Evolutionary conservation across 139 green algal species (phyloP).

Genomic region (Chlamydomonas sphaeroides): DNA sequence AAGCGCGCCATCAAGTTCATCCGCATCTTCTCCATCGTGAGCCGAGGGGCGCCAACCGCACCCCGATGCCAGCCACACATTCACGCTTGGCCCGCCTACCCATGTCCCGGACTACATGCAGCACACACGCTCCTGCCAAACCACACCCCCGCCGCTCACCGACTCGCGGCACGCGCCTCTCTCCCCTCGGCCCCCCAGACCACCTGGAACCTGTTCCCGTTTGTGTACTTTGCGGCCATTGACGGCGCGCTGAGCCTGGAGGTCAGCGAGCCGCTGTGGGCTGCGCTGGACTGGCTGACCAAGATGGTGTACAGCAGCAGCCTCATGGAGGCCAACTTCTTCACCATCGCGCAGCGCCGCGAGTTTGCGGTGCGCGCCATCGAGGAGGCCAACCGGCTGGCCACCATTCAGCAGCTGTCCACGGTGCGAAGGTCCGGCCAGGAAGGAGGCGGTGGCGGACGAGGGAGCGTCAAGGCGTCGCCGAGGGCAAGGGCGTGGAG

Average conservation of each 20-base stretch:
- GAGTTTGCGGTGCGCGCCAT: slow-evolving; percentile 41
- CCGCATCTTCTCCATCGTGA: slow-evolving; percentile 51
- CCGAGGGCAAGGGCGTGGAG: neutral
- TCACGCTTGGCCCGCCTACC: too few species aligned
- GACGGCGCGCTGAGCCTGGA: slow-evolving; percentile 45
- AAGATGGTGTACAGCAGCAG: slow-evolving; percentile 61
- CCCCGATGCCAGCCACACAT: too few species aligned
- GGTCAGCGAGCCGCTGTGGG: slow-evolving; percentile 51
- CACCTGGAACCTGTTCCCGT: slow-evolving; percentile 54
- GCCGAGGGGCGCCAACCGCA: too few species aligned
- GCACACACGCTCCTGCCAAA: neutral
- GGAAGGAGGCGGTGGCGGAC: too few species aligned
- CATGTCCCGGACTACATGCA: too few species aligned
- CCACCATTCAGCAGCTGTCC: slow-evolving; percentile 52
- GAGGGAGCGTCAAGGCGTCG: too few species aligned
- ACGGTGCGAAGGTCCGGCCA: slow-evolving; percentile 8
- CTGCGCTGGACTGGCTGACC: slow-evolving; percentile 51
- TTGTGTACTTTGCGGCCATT: slow-evolving; percentile 55
- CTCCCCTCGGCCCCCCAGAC: slow-evolving; percentile 9
- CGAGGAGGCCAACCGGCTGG: slow-evolving; percentile 51
- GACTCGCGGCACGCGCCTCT: neutral
- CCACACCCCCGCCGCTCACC: neutral
- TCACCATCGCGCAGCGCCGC: slow-evolving; percentile 56
- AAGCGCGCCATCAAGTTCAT: slow-evolving; percentile 55
- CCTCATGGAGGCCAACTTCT: slow-evolving; percentile 65